Percentiles rank a stretch among this genome's conserved stretches.
These are phyloP conservation scores for Inga laurina DNA, from an alignment of 306 rosid species.

Conservation along the genomic window DNA sequence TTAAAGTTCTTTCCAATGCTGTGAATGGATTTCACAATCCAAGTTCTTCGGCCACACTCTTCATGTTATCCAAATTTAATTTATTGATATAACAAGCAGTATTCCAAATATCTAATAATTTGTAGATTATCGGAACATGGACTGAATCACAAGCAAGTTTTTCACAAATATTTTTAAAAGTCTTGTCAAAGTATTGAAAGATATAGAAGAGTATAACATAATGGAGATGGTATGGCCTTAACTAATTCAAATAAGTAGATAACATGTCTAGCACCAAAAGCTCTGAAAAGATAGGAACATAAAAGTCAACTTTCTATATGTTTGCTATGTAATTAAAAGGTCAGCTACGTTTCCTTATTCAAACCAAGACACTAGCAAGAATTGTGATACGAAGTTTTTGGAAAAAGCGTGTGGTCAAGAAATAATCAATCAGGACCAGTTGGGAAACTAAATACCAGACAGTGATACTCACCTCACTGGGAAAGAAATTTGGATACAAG, in stretches of 20 bases:
- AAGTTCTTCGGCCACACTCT: constrained; percentile 7
- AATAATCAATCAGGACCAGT: constrained; percentile 2
- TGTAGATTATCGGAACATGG: neutral
- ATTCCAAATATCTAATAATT: neutral
- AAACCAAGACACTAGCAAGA: neutral
- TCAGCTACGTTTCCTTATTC: constrained; percentile 15
- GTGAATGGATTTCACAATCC: neutral
- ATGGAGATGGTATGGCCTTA: neutral
- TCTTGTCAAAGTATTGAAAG: constrained; percentile 13
- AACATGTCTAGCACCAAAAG: constrained; percentile 19
- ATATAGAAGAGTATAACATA: constrained; percentile 6
- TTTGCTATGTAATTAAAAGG: neutral
- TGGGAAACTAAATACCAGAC: constrained; percentile 19
- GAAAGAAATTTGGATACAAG: constrained; percentile 53
- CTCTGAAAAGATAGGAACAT: neutral
- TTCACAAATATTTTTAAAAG: neutral
- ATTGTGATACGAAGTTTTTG: neutral
- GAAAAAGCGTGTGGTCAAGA: neutral
- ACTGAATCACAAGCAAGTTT: neutral
- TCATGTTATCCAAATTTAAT: neutral
- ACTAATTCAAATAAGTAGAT: neutral
- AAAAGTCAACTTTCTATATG: neutral
- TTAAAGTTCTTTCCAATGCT: constrained; percentile 9
- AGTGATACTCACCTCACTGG: constrained; percentile 61
- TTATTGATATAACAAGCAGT: neutral